Percentiles rank a stretch among this genome's conserved stretches.
Conservation (phyloP, 345 rosid species). For the Anacardium occidentale region DNA sequence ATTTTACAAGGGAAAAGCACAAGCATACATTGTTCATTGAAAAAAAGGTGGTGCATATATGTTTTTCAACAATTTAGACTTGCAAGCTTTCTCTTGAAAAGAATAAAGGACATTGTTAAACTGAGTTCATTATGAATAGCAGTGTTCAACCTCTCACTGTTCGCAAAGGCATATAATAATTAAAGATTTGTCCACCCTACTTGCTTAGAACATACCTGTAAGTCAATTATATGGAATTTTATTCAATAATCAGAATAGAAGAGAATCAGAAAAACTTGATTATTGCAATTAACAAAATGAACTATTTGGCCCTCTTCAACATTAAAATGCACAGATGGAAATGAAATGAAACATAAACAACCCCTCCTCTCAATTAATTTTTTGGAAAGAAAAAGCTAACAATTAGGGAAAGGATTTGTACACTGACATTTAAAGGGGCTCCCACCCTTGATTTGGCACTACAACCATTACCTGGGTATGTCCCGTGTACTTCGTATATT, state of each 20-base stretch:
- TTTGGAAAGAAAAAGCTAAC: background rate
- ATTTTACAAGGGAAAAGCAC: background rate
- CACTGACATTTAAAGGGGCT: background rate
- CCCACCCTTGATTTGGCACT: too few relatives aligned
- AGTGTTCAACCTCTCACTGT: background rate
- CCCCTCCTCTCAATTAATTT: background rate
- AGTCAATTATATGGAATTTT: background rate
- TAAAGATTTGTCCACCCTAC: background rate
- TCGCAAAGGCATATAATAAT: background rate
- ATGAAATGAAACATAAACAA: background rate
- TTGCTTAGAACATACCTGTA: background rate
- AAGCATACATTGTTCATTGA: background rate
- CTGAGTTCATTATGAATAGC: background rate
- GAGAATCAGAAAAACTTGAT: background rate
- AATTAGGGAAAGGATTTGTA: background rate
- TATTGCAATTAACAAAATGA: background rate
- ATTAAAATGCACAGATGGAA: background rate
- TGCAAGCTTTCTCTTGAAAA: background rate
- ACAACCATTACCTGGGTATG: too few relatives aligned
- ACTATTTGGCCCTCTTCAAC: background rate
- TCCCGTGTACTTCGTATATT: too few relatives aligned
- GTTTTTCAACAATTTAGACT: background rate
- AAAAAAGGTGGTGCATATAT: background rate
- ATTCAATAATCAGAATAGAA: background rate
- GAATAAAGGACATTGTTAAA: background rate